Percentiles rank a stretch among this genome's conserved stretches.
Conservation (phyloP, 257 asterid species). For the Lithospermum erythrorhizon region DNA sequence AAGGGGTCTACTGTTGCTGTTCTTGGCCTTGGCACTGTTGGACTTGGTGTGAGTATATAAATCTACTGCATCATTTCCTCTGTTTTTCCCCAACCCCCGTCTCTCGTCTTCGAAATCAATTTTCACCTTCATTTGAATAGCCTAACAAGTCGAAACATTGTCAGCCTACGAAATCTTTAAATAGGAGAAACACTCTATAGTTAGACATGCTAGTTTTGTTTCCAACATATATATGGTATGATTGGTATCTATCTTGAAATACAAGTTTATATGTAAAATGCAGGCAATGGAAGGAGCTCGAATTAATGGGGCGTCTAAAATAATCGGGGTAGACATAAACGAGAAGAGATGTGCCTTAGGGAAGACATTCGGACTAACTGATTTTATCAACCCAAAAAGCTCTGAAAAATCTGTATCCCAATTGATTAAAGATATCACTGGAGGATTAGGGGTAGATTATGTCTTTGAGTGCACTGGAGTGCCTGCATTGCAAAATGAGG, state of each 20-base stretch:
- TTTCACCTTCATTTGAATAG: too few relatives aligned
- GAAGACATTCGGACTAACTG: slow-evolving; percentile 48
- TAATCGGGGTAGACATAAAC: slow-evolving; percentile 59
- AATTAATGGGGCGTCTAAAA: slow-evolving; percentile 41
- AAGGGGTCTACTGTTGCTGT: slow-evolving; percentile 72
- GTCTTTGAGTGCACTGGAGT: slow-evolving; percentile 65
- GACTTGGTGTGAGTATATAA: slow-evolving; percentile 46
- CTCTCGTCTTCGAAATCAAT: too few relatives aligned
- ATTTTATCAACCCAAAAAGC: slow-evolving; percentile 50
- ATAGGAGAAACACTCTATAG: too few relatives aligned
- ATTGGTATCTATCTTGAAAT: too few relatives aligned
- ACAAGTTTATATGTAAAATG: not conserved
- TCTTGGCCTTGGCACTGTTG: slow-evolving; percentile 80
- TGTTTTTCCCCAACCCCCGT: too few relatives aligned
- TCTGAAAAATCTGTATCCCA: slow-evolving; percentile 41
- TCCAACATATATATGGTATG: too few relatives aligned
- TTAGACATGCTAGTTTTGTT: too few relatives aligned
- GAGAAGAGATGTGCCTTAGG: slow-evolving; percentile 46
- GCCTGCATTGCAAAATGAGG: slow-evolving; percentile 49
- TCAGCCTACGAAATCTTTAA: too few relatives aligned
- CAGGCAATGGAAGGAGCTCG: slow-evolving; percentile 57
- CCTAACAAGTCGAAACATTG: too few relatives aligned
- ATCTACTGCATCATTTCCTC: too few relatives aligned
- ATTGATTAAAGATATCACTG: slow-evolving; percentile 53
- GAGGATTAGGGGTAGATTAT: slow-evolving; percentile 63